A percentile compares a stretch with the other conserved stretches of the same genome.
phyloP scores from a whole-genome alignment of 441 rosid genomes.

The Syzygium malaccense region DNA sequence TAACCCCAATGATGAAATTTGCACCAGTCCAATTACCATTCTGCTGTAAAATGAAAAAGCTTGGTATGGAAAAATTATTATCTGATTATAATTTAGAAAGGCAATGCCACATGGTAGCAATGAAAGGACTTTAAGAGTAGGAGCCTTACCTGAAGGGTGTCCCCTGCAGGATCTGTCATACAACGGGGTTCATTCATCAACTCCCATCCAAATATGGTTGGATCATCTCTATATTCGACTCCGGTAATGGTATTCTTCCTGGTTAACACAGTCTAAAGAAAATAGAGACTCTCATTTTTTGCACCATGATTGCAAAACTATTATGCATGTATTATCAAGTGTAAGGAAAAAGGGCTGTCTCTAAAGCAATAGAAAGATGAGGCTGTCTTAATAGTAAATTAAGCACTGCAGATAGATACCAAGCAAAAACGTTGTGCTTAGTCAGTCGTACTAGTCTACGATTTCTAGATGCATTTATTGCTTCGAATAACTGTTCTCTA shows the following conservation, averaged over 20 bases:
- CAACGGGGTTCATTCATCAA: slow-evolving; percentile 95
- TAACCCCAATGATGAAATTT: background rate
- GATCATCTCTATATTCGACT: slow-evolving; percentile 78
- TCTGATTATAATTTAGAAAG: background rate
- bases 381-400: background rate
- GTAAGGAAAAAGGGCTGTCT: background rate
- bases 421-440: background rate
- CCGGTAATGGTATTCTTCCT: slow-evolving; percentile 88
- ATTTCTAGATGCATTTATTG: background rate
- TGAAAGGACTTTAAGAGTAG: background rate
- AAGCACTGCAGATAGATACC: background rate
- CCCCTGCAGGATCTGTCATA: slow-evolving; percentile 82
- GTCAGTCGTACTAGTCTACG: background rate
- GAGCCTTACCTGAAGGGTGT: slow-evolving; percentile 77
- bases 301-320: background rate
- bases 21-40: background rate
- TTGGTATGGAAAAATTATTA: background rate
- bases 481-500: background rate
- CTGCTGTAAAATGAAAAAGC: background rate
- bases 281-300: background rate
- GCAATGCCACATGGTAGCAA: background rate
- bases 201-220: slow-evolving; percentile 94
- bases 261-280: slow-evolving; percentile 54
- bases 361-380: background rate
- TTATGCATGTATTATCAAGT: background rate